phyloP scores from a whole-genome alignment of 139 green algal species.

The Tetradesmus obliquus region DNA sequence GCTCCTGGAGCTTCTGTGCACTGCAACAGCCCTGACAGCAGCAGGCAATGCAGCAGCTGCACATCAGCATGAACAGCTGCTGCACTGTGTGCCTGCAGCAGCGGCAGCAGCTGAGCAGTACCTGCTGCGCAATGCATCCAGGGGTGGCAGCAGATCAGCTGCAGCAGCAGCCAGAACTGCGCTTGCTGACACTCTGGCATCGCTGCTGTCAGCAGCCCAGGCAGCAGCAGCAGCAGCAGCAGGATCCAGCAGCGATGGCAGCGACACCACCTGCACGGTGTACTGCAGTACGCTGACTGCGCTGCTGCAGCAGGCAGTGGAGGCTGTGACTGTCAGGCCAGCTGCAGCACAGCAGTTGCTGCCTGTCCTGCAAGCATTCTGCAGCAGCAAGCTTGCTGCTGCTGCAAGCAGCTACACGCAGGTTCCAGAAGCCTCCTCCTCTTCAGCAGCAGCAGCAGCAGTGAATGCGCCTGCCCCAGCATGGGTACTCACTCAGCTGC shows the following conservation, averaged over 20 bases:
- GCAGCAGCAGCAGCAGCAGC: not conserved
- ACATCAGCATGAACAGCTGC: not conserved
- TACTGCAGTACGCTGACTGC: constrained; percentile 37
- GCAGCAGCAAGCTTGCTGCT: not conserved
- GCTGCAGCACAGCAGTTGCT: not conserved
- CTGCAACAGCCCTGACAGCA: not conserved
- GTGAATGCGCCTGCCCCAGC: not conserved
- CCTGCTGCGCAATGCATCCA: not conserved
- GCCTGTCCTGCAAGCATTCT: constrained; percentile 3
- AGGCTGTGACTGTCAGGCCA: not conserved
- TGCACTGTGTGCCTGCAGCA: constrained; percentile 17
- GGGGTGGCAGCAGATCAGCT: constrained; percentile 9
- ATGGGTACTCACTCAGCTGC: constrained; percentile 4
- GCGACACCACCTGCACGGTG: not conserved
- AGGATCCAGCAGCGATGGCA: not conserved
- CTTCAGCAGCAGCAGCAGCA: constrained; percentile 40
- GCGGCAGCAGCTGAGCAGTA: constrained; percentile 6
- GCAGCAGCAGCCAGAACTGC: not conserved
- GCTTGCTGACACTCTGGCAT: not conserved
- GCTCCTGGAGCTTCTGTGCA: constrained; percentile 38
- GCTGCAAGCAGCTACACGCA: constrained; percentile 4
- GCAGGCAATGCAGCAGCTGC: not conserved
- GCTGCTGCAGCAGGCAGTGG: constrained; percentile 27
- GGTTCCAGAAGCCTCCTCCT: not conserved
- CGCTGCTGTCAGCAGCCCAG: not conserved